phyloP scores from a whole-genome alignment of 2,329 filamentous ascomycete genomes.

The Orbilia ellipsospora region DNA sequence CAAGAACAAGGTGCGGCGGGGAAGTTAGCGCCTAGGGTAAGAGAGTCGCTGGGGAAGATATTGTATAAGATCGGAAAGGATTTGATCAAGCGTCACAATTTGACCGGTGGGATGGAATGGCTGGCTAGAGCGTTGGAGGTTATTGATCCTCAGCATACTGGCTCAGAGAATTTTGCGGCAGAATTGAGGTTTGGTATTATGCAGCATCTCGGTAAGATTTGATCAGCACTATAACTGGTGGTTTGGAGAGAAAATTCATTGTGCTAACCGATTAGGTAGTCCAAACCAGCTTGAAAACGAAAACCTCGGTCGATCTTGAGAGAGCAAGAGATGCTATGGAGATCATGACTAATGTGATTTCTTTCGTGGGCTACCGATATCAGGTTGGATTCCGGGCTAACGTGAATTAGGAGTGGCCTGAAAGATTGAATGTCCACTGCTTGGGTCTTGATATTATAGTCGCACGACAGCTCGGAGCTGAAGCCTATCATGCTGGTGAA shows the following conservation, averaged over 20 bases:
- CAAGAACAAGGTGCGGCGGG: conserved; percentile 53
- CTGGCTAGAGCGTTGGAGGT: conserved; percentile 74
- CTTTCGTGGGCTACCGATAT: not conserved
- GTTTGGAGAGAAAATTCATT: conserved; percentile 57
- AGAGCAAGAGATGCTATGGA: conserved; percentile 62
- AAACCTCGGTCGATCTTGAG: conserved; percentile 71
- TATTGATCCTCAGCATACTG: conserved; percentile 69
- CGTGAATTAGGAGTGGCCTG: conserved; percentile 56
- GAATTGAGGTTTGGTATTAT: conserved; percentile 75
- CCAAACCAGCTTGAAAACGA: conserved; percentile 72
- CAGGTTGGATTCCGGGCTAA: conserved; percentile 60
- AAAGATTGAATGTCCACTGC: conserved; percentile 40
- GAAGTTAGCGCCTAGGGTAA: conserved; percentile 65
- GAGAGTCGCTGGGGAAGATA: conserved; percentile 74
- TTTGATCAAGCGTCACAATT: conserved; percentile 68
- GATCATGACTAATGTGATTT: conserved; percentile 29
- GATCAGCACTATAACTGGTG: not conserved
- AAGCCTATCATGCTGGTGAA: conserved; percentile 46
- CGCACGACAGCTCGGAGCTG: conserved; percentile 34
- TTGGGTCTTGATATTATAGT: conserved; percentile 51
- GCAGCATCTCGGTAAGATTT: conserved; percentile 67
- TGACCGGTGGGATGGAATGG: conserved; percentile 74
- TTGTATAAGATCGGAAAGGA: conserved; percentile 78
- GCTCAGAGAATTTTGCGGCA: conserved; percentile 70
- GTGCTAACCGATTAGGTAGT: conserved; percentile 63